Evolutionary conservation across 768 basidiomycete genomes (phyloP), one percentile per base, ranked within the genome.

Genomic region (Neoboletus brunneissimus): DNA sequence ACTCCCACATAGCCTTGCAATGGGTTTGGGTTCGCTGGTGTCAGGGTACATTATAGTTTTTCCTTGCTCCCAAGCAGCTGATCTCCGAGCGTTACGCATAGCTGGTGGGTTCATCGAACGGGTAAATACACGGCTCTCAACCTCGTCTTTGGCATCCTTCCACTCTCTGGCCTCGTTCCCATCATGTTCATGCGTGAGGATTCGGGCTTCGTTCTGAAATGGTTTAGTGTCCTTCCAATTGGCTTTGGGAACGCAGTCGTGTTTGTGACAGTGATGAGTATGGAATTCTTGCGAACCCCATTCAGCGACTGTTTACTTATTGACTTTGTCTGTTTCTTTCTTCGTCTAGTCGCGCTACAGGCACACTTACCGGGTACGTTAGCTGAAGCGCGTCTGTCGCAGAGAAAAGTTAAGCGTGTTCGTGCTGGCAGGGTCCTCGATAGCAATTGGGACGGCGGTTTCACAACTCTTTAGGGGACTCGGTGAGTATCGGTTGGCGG

Each of bases 201-300:
- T 23, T 62, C 61, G 3, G 41, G 46, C 4, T 44, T 53, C 41
- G 22, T 55, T 5, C 22, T 18, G 12, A 53, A 60, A 29, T 64
- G 63, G 56, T 22, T 63, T 2, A 57, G 56, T n/a, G 35, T 61
- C 32, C 52, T 65, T 25, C 64, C 64, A 7, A 41, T 66, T 8
- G 61, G 57, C 8, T 57, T 57, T 41, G 63, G 63, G 29, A 65
- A 54, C 9, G 43, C 55, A 15, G 32, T 67, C 15, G 60, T 66
- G 11, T 52, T 60, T 41, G 38, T 49, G 48, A 60, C 53, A 5
- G 49, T 52, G 15, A 16, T 60, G 11, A 55, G 58, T 63, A 55
- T n/a, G 60, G 4, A 20, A 12, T 42, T 20, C 5, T 18, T 32
- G 20, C 5, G 22, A 34, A 13, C n/a, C 23, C 10, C 9, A 44